These are phyloP conservation scores for Nymphaea thermarum DNA, from an alignment of 164 flowering plant genomes.

Conservation along the genomic window DNA sequence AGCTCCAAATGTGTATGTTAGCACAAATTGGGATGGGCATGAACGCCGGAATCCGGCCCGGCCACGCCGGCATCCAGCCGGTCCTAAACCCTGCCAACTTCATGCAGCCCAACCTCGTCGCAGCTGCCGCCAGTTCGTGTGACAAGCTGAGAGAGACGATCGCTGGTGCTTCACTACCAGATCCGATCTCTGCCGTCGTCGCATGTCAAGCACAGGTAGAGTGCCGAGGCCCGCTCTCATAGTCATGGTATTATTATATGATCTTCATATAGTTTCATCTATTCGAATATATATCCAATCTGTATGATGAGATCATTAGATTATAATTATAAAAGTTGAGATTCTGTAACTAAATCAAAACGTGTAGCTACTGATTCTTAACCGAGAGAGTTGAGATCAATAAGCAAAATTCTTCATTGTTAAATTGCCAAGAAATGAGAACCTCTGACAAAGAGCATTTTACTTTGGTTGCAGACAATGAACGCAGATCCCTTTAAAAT, in stretches of 20 bases:
- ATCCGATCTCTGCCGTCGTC: conserved; percentile 44
- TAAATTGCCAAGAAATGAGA: too few relatives aligned
- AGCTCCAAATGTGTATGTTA: conserved; percentile 79
- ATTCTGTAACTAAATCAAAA: too few relatives aligned
- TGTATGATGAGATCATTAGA: too few relatives aligned
- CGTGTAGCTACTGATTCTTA: too few relatives aligned
- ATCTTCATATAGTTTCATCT: too few relatives aligned
- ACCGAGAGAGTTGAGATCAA: too few relatives aligned
- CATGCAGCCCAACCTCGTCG: conserved; percentile 8
- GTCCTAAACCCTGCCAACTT: conserved; percentile 16
- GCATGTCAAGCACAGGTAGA: conserved; percentile 55
- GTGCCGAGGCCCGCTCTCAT: background rate
- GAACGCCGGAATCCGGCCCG: conserved; percentile 15
- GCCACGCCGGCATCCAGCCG: conserved; percentile 9
- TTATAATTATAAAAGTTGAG: too few relatives aligned
- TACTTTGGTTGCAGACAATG: conserved; percentile 43
- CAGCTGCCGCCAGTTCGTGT: conserved; percentile 19
- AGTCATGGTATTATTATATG: too few relatives aligned
- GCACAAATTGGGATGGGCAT: conserved; percentile 34
- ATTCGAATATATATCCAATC: too few relatives aligned
- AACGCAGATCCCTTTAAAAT: conserved; percentile 57
- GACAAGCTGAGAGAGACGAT: conserved; percentile 23
- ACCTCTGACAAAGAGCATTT: too few relatives aligned
- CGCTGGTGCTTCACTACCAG: conserved; percentile 15
- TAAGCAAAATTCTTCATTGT: too few relatives aligned